These are phyloP conservation scores for Priceomyces castillae DNA, from an alignment of 805 yeast species.

Conservation along the genomic window DNA sequence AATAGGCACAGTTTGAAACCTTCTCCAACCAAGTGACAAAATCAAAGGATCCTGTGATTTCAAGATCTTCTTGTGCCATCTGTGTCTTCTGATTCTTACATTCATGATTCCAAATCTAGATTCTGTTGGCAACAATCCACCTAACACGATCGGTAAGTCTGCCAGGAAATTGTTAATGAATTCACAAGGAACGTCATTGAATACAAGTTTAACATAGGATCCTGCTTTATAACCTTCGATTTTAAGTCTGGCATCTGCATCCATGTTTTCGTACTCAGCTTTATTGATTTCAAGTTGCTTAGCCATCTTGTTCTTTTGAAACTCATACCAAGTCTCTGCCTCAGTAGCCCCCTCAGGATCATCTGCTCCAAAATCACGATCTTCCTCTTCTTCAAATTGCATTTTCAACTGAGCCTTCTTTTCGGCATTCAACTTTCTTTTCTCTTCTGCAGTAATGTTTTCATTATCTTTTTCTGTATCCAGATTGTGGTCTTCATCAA, in stretches of 20 bases:
- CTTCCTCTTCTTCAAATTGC: conserved; percentile 85
- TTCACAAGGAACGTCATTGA: conserved; percentile 84
- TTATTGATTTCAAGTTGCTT: conserved; percentile 93
- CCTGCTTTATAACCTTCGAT: conserved; percentile 95
- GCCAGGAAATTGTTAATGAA: conserved; percentile 86
- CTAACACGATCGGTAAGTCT: conserved; percentile 77
- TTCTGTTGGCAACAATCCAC: conserved; percentile 89
- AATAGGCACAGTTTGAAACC: conserved; percentile 94
- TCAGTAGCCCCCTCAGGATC: conserved; percentile 72
- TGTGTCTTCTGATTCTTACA: conserved; percentile 92
- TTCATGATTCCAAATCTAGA: conserved; percentile 89
- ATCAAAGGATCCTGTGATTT: conserved; percentile 95
- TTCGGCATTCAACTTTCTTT: conserved; percentile 77
- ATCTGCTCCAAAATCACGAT: conserved; percentile 61
- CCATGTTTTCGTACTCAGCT: conserved; percentile 71
- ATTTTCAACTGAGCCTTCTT: conserved; percentile 85
- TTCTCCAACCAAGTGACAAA: conserved; percentile 94
- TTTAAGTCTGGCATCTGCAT: conserved; percentile 67
- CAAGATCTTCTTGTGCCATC: conserved; percentile 97
- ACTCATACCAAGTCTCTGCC: conserved; percentile 96
- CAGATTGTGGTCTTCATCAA: conserved; percentile 49
- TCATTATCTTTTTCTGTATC: conserved; percentile 31
- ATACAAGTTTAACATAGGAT: conserved; percentile 85
- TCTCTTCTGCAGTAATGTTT: conserved; percentile 62
- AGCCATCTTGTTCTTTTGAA: conserved; percentile 94